Percentiles rank a stretch among this genome's conserved stretches.
phyloP scores from a whole-genome alignment of 768 basidiomycete species.

The Pulveroboletus sp. region DNA sequence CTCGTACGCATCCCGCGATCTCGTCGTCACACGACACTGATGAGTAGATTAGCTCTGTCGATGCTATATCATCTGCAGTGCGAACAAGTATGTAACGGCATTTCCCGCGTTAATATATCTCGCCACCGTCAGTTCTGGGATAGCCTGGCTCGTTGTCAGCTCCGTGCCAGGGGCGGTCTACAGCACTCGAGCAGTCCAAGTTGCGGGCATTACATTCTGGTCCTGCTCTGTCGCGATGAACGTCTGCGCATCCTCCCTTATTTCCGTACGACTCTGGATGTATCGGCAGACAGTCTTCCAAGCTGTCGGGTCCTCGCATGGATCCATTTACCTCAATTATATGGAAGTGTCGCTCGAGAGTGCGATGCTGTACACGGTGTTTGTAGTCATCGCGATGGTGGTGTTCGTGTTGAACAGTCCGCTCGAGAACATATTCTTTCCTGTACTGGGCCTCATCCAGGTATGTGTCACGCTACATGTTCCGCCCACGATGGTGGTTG shows the following conservation, averaged over 20 bases:
- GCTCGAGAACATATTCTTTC: constrained; percentile 21
- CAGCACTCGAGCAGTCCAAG: constrained; percentile 10
- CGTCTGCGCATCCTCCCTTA: constrained; percentile 11
- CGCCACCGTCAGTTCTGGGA: constrained; percentile 8
- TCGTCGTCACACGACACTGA: background rate
- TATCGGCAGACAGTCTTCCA: constrained; percentile 12
- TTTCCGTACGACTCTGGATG: constrained; percentile 16
- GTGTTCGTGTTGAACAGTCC: constrained; percentile 20
- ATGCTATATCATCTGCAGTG: constrained; percentile 19
- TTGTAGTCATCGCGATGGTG: constrained; percentile 8
- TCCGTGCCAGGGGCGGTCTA: constrained; percentile 15
- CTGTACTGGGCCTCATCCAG: constrained; percentile 20
- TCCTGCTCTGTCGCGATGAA: constrained; percentile 14
- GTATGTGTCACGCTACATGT: background rate
- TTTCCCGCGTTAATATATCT: constrained; percentile 13
- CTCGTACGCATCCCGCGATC: constrained; percentile 10
- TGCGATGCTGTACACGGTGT: constrained; percentile 15
- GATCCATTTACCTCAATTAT: constrained; percentile 18
- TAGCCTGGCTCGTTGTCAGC: constrained; percentile 16
- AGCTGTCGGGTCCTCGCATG: constrained; percentile 12
- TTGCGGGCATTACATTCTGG: constrained; percentile 11
- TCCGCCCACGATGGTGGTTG: background rate
- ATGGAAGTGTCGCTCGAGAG: constrained; percentile 26
- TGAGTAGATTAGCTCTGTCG: constrained; percentile 14
- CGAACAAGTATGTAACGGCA: background rate